These are phyloP conservation scores for Striga hermonthica DNA, from an alignment of 305 asterid species.

Conservation along the genomic window DNA sequence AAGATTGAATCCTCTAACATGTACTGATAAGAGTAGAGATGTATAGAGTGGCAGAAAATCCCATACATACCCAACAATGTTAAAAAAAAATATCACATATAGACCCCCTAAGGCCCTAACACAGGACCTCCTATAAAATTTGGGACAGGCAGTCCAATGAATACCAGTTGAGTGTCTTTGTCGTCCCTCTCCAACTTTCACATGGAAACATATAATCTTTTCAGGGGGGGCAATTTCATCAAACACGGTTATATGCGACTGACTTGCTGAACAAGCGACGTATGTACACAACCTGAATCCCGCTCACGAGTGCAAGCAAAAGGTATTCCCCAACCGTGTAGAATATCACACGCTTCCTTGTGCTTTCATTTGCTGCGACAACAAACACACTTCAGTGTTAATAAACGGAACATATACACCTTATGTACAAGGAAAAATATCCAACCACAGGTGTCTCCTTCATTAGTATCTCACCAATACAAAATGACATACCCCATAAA, in stretches of 20 bases:
- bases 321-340: conserved; percentile 82
- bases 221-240: conserved; percentile 33
- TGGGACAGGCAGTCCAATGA: conserved; percentile 27
- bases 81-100: conserved; percentile 29
- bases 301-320: conserved; percentile 69
- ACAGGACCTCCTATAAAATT: conserved; percentile 20
- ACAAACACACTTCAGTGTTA: conserved; percentile 12
- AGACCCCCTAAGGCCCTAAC: conserved; percentile 24
- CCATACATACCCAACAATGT: conserved; percentile 21
- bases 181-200: conserved; percentile 5
- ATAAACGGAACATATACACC: conserved; percentile 6
- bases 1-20: conserved; percentile 5
- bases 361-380: conserved; percentile 87
- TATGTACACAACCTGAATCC: conserved; percentile 78
- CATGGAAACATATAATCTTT: conserved; percentile 10
- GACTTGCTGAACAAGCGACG: conserved; percentile 87
- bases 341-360: conserved; percentile 73
- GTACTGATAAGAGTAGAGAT: background rate
- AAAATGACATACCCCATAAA: too few species aligned
- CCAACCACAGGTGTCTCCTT: too few species aligned
- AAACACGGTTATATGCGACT: conserved; percentile 81
- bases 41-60: conserved; percentile 21
- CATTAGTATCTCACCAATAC: too few species aligned
- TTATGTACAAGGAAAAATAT: background rate
- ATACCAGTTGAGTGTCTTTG: conserved; percentile 25